A percentile compares a stretch with the other conserved stretches of the same genome.
These are phyloP conservation scores for Hemerocallis citrina DNA, from an alignment of 106 monocot genomes.

Conservation along the genomic window DNA sequence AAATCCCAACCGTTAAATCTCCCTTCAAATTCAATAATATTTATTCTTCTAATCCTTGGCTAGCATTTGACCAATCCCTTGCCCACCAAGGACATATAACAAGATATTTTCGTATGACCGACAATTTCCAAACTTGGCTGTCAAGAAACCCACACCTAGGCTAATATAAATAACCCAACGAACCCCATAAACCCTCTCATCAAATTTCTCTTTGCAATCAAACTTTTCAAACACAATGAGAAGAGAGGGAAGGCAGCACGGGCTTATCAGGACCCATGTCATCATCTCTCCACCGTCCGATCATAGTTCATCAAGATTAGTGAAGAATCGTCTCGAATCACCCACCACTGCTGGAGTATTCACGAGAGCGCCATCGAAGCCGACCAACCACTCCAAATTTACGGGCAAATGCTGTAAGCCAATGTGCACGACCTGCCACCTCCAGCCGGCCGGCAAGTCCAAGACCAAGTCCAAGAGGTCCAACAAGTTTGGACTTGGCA, in stretches of 20 bases:
- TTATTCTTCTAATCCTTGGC: too few species aligned
- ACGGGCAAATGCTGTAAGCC: constrained; percentile 22
- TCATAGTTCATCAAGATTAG: neutral
- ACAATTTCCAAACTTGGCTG: neutral
- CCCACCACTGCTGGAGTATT: constrained; percentile 21
- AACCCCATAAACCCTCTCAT: neutral
- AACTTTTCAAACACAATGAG: constrained; percentile 19
- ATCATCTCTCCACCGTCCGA: neutral
- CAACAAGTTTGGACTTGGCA: neutral
- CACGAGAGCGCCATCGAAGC: constrained; percentile 30
- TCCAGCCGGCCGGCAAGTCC: constrained; percentile 13
- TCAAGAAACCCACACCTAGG: neutral
- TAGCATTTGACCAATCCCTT: too few species aligned
- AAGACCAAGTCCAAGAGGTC: constrained; percentile 29
- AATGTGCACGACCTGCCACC: constrained; percentile 15
- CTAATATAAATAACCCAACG: neutral
- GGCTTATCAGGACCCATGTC: constrained; percentile 22
- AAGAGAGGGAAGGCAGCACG: constrained; percentile 46
- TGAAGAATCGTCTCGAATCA: neutral
- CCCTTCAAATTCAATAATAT: too few species aligned
- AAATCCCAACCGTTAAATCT: too few species aligned
- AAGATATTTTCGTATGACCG: neutral
- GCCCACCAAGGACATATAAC: neutral
- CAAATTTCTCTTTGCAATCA: neutral
- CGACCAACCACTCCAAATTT: constrained; percentile 54